Percentiles rank a stretch among this genome's conserved stretches.
phyloP scores from a whole-genome alignment of 768 basidiomycete genomes.

The Russula virescens region DNA sequence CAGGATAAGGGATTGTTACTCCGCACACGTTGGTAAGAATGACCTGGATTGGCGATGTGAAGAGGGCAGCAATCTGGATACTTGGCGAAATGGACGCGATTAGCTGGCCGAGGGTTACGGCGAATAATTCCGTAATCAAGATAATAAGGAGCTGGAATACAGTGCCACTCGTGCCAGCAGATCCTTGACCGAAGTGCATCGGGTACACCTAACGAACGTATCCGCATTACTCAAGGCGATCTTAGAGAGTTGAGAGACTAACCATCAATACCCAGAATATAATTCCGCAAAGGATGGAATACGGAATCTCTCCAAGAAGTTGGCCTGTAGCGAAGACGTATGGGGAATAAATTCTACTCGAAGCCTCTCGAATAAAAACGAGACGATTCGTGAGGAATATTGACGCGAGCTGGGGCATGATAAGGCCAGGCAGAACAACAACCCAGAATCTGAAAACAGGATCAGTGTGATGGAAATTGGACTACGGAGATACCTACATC shows the following conservation, averaged over 20 bases:
- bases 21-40: constrained; percentile 73
- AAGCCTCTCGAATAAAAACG: constrained; percentile 49
- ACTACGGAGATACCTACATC: constrained; percentile 36
- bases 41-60: constrained; percentile 67
- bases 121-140: constrained; percentile 65
- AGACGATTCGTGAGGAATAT: constrained; percentile 71
- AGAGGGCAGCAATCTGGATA: constrained; percentile 64
- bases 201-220: constrained; percentile 44
- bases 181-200: constrained; percentile 62
- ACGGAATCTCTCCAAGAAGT: constrained; percentile 77
- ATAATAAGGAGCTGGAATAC: constrained; percentile 70
- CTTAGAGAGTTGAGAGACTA: constrained; percentile 19
- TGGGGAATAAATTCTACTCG: constrained; percentile 82
- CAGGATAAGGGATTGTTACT: constrained; percentile 68
- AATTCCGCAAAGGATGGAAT: constrained; percentile 61
- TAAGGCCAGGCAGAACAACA: constrained; percentile 63
- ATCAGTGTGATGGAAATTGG: not conserved
- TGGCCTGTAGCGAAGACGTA: constrained; percentile 83
- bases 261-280: constrained; percentile 80
- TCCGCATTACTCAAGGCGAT: not conserved
- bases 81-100: constrained; percentile 73
- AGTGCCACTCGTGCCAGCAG: constrained; percentile 53
- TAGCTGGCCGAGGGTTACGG: constrained; percentile 69
- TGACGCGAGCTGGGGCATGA: constrained; percentile 80
- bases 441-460: constrained; percentile 47